Base-by-base conservation (phyloP, 768 basidiomycete genomes). In the Mycena capillaripes region DNA sequence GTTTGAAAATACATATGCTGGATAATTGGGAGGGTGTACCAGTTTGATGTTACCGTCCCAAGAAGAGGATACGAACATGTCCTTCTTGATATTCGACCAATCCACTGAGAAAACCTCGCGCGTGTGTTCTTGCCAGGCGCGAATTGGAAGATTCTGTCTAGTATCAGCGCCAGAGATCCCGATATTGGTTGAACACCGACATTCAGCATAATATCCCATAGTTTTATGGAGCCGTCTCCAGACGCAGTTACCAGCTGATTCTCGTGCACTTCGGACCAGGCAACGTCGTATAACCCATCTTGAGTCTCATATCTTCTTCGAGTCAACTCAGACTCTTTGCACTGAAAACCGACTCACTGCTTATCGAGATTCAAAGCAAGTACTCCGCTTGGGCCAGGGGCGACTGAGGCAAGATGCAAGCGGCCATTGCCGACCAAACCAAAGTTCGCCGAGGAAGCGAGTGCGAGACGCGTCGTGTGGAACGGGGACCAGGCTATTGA, bases 251-350 rank as follows among this genome's bases (percentile, higher is more conserved):
- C 92, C 42, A 99, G 82, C 79, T 99, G 97, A 78, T 97, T 96
- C 84, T 97, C 97, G 81, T 98, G 95, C 36, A 91, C 82, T 83
- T 99, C 97, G 40, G 95, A 97, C 97, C 97, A 99, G 0, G 97
- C 96, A 57, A 96, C 84, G 78, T 97, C 96, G 80, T 93, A 97
- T 10, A 97, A 82, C 0, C 93, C 95, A 78, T 97, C 97, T 80
- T 96, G 95, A 0, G 95, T 92, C 79, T 97, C 95, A 76, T 92
- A 97, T 72, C 95, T 97, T 78, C 32, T 56, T 75, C 76, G 71
- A 74, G n/a, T n/a, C n/a, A n/a, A 55, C 78, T 82, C 71, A 80
- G 77, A 55, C n/a, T 50, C 48, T 12, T 12, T 21, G 2, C 3
- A 66, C 71, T 16, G 27, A 46, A n/a, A 55, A 38, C 62, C 9